These are phyloP conservation scores for Hemisphaericaspora xylofermentans DNA, from an alignment of 1,139 yeast genomes.

Conservation along the genomic window DNA sequence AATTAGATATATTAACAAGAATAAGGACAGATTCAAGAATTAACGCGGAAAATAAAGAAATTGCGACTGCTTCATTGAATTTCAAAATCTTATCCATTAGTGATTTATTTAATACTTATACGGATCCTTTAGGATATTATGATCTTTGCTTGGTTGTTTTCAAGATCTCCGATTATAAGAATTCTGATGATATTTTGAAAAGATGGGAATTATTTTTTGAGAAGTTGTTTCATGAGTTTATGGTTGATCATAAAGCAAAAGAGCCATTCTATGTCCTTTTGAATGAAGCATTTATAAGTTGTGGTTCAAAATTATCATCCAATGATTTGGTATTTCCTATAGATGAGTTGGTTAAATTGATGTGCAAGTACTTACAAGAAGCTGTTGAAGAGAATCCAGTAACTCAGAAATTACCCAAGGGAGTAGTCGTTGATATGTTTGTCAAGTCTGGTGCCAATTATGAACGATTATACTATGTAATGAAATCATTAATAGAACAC, in stretches of 20 bases:
- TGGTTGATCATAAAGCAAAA: slow-evolving; percentile 28
- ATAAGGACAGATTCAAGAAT: slow-evolving; percentile 63
- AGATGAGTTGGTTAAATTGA: slow-evolving; percentile 65
- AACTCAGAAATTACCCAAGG: slow-evolving; percentile 43
- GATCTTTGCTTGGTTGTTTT: slow-evolving; percentile 78
- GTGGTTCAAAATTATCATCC: slow-evolving; percentile 46
- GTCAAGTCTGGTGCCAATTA: slow-evolving; percentile 71
- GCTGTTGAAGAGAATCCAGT: slow-evolving; percentile 37
- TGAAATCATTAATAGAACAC: slow-evolving; percentile 69
- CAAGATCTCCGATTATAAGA: slow-evolving; percentile 78
- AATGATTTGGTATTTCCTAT: slow-evolving; percentile 81
- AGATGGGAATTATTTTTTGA: slow-evolving; percentile 71
- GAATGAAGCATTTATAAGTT: slow-evolving; percentile 35
- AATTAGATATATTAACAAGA: slow-evolving; percentile 70
- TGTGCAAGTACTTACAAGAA: slow-evolving; percentile 40
- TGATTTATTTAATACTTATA: slow-evolving; percentile 80
- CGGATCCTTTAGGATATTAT: slow-evolving; percentile 85
- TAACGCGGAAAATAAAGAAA: slow-evolving; percentile 41
- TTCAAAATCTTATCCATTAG: slow-evolving; percentile 67
- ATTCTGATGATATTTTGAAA: slow-evolving; percentile 66
- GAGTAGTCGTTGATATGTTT: slow-evolving; percentile 61
- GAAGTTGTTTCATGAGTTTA: slow-evolving; percentile 37
- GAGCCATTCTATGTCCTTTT: slow-evolving; percentile 43
- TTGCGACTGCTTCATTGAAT: slow-evolving; percentile 57
- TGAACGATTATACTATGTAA: slow-evolving; percentile 65